Evolutionary conservation across 2,329 filamentous ascomycete genomes (phyloP).

Genomic region (Fusarium hainanense): DNA sequence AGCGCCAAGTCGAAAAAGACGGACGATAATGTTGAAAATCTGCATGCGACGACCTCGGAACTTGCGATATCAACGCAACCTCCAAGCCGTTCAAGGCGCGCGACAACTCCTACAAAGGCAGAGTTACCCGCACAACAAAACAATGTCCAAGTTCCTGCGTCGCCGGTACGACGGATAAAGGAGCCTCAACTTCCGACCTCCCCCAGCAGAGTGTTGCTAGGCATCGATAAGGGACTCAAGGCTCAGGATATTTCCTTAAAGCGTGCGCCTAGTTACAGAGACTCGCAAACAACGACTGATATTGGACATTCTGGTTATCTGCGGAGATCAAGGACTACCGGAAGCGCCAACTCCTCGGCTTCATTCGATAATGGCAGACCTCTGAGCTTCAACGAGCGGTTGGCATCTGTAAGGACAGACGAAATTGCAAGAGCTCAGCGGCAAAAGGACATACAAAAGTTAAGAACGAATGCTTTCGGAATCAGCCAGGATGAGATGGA

Average conservation of each 20-base stretch:
- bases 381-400: slow-evolving; percentile 82
- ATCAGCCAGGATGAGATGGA: slow-evolving; percentile 70
- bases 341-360: slow-evolving; percentile 39
- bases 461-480: slow-evolving; percentile 67
- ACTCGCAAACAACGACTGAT: slow-evolving; percentile 33
- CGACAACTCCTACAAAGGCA: slow-evolving; percentile 46
- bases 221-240: slow-evolving; percentile 88
- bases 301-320: slow-evolving; percentile 53
- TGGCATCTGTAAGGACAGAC: slow-evolving; percentile 75
- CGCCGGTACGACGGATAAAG: slow-evolving; percentile 72
- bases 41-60: slow-evolving; percentile 34
- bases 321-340: slow-evolving; percentile 56
- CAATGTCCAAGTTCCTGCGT: slow-evolving; percentile 78
- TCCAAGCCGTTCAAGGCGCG: slow-evolving; percentile 37
- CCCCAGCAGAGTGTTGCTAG: slow-evolving; percentile 81
- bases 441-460: slow-evolving; percentile 63
- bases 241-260: slow-evolving; percentile 87
- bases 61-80: slow-evolving; percentile 41
- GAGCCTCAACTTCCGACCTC: slow-evolving; percentile 70
- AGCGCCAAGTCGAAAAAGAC: slow-evolving; percentile 56
- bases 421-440: slow-evolving; percentile 64
- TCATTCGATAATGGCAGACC: slow-evolving; percentile 53
- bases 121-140: slow-evolving; percentile 45
- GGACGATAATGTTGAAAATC: slow-evolving; percentile 32
- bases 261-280: slow-evolving; percentile 67